Conservation (phyloP, 495 filamentous ascomycete species). For the Tuber aestivum region DNA sequence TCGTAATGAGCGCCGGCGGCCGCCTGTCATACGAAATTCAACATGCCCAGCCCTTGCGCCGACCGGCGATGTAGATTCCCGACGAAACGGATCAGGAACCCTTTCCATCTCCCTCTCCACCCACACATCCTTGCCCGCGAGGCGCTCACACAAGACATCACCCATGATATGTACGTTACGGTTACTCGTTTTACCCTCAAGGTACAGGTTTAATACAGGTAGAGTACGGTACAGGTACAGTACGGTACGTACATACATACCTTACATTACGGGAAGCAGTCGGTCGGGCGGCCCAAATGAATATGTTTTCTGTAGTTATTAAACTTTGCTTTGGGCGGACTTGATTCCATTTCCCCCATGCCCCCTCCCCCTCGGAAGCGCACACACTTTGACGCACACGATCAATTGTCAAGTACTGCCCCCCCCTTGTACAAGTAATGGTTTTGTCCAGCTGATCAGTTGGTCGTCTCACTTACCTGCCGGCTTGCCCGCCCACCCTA, state of each 20-base stretch:
- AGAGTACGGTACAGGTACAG: background rate
- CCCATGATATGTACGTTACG: background rate
- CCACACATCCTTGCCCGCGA: background rate
- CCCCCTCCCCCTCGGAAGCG: background rate
- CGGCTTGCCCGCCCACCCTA: slow-evolving; percentile 4
- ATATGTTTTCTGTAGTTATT: background rate
- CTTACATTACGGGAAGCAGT: background rate
- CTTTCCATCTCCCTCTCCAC: slow-evolving; percentile 14
- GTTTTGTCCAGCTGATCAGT: slow-evolving; percentile 36
- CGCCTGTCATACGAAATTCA: slow-evolving; percentile 9
- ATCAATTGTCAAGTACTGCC: slow-evolving; percentile 24
- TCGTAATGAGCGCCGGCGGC: slow-evolving; percentile 6
- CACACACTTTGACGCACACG: slow-evolving; percentile 14
- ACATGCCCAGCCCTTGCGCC: slow-evolving; percentile 23
- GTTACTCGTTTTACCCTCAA: background rate
- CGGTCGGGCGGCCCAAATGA: background rate
- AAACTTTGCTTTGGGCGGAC: slow-evolving; percentile 3
- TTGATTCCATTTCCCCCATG: background rate
- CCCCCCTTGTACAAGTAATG: slow-evolving; percentile 34
- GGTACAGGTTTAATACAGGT: background rate
- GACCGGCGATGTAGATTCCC: slow-evolving; percentile 37
- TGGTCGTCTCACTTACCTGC: slow-evolving; percentile 23
- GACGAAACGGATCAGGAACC: slow-evolving; percentile 39
- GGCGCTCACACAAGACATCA: slow-evolving; percentile 18
- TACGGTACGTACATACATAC: background rate